Evolutionary conservation across 371 early-diverging fungal genomes (phyloP).

Genomic region (Choanephora cucurbitarum): DNA sequence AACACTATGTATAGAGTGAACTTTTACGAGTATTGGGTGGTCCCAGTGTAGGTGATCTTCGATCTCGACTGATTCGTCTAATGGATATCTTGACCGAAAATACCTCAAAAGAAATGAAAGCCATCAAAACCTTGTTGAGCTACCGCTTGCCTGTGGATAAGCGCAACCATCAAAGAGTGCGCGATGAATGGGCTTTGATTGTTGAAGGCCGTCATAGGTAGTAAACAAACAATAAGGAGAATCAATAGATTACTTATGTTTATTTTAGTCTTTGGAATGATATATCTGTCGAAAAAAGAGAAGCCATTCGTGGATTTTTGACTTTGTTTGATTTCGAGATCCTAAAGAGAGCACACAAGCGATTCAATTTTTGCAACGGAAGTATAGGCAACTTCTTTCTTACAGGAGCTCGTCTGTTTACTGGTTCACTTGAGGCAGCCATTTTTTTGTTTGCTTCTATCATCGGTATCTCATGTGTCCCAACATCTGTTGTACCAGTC

Average conservation of each 20-base stretch:
- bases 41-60: slow-evolving; percentile 73
- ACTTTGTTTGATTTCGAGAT: slow-evolving; percentile 69
- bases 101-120: slow-evolving; percentile 40
- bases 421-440: slow-evolving; percentile 70
- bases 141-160: slow-evolving; percentile 64
- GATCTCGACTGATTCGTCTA: slow-evolving; percentile 63
- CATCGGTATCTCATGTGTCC: slow-evolving; percentile 54
- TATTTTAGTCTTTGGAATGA: slow-evolving; percentile 54
- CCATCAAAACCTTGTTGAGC: slow-evolving; percentile 66
- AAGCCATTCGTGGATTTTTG: slow-evolving; percentile 74
- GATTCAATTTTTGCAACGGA: slow-evolving; percentile 73
- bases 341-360: slow-evolving; percentile 62
- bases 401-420: slow-evolving; percentile 71
- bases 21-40: slow-evolving; percentile 71
- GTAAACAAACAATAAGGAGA: slow-evolving; percentile 4
- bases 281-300: slow-evolving; percentile 62
- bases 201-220: slow-evolving; percentile 73
- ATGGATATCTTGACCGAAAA: slow-evolving; percentile 48
- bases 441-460: slow-evolving; percentile 70
- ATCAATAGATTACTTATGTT: neutral
- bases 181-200: slow-evolving; percentile 68
- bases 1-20: slow-evolving; percentile 43
- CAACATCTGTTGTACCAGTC: slow-evolving; percentile 69
- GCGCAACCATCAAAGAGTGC: slow-evolving; percentile 46
- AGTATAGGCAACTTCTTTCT: slow-evolving; percentile 78